Evolutionary conservation across 2,329 filamentous ascomycete genomes (phyloP).

Genomic region (Colletotrichum chlorophyti): DNA sequence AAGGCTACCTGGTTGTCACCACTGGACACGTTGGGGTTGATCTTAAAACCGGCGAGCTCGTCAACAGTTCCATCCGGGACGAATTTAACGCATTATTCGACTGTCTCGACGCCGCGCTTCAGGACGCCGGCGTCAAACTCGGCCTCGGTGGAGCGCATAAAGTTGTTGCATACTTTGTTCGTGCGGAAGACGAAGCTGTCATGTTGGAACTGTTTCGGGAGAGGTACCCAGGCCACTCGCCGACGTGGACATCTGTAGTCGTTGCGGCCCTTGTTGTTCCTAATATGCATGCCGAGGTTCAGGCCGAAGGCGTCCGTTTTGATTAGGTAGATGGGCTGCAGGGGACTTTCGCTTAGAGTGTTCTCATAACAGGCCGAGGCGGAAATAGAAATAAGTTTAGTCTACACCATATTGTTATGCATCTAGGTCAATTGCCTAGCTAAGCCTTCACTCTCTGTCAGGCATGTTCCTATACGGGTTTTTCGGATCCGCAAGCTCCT

Average conservation of each 20-base stretch:
- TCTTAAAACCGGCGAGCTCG: constrained; percentile 27
- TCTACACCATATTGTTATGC: no score
- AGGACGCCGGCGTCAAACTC: constrained; percentile 22
- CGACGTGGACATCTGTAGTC: constrained; percentile 30
- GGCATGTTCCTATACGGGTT: constrained; percentile 36
- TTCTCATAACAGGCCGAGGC: no score
- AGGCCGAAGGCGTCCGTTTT: constrained; percentile 24
- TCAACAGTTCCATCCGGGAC: constrained; percentile 16
- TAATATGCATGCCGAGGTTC: constrained; percentile 29
- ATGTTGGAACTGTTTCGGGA: constrained; percentile 23
- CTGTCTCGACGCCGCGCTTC: constrained; percentile 30
- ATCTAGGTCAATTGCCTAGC: neutral
- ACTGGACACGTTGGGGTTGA: constrained; percentile 30
- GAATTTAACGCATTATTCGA: constrained; percentile 30
- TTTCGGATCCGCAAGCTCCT: constrained; percentile 35
- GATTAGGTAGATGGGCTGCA: no score
- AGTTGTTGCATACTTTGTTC: constrained; percentile 26
- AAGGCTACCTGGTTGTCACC: constrained; percentile 18
- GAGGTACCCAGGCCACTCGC: constrained; percentile 21
- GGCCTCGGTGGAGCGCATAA: constrained; percentile 29
- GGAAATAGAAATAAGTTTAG: no score
- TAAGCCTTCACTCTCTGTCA: constrained; percentile 18
- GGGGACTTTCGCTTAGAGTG: no score
- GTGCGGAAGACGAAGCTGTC: constrained; percentile 25
- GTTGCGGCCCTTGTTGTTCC: constrained; percentile 28